Percentiles rank a stretch among this genome's conserved stretches.
Conservation (phyloP, 768 basidiomycete genomes). For the Podaxis pistillaris region DNA sequence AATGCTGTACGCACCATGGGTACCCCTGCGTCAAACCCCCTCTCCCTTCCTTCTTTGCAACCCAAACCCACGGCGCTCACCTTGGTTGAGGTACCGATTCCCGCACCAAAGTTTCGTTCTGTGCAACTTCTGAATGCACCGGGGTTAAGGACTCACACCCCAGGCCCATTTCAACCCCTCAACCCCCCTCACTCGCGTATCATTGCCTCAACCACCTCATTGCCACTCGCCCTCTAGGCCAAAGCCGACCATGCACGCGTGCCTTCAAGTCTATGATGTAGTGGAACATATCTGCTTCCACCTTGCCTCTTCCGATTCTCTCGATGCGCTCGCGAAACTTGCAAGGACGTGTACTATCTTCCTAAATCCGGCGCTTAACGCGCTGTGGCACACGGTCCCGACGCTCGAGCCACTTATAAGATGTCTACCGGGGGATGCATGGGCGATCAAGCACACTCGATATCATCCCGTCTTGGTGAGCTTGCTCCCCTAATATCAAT, state of each 20-base stretch:
- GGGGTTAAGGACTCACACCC: no score
- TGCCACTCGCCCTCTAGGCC: neutral
- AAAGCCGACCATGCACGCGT: constrained; percentile 3
- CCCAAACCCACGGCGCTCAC: neutral
- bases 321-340: constrained; percentile 6
- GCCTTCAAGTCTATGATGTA: constrained; percentile 7
- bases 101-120: neutral
- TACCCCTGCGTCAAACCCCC: neutral
- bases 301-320: neutral
- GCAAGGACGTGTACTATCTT: constrained; percentile 12
- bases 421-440: constrained; percentile 15
- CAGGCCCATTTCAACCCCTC: neutral
- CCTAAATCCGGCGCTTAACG: constrained; percentile 15
- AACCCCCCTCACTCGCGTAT: neutral
- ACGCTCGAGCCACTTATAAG: constrained; percentile 16
- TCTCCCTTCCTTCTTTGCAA: neutral
- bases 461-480: constrained; percentile 7
- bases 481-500: neutral
- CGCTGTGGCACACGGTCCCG: constrained; percentile 15
- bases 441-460: neutral
- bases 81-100: neutral
- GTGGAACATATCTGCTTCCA: constrained; percentile 9
- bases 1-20: neutral
- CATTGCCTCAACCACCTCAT: neutral
- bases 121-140: neutral